phyloP scores from a whole-genome alignment of 345 rosid genomes.

The Syzygium aqueum region DNA sequence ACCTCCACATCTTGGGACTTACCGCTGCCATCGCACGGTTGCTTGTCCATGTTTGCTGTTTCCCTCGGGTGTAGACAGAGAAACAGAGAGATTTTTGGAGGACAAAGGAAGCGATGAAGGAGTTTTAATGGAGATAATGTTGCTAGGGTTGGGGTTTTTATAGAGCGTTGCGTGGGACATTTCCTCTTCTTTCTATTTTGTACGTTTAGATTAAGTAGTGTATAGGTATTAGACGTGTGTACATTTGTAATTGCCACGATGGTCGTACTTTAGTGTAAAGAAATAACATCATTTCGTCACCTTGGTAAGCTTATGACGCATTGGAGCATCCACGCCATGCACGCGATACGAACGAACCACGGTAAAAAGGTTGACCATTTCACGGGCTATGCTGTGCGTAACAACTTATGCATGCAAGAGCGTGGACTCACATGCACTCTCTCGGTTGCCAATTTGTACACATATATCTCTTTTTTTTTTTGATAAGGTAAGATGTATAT shows the following conservation, averaged over 20 bases:
- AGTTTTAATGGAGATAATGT: background rate
- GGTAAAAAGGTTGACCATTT: background rate
- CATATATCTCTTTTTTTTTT: background rate
- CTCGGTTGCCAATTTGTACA: background rate
- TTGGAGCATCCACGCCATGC: background rate
- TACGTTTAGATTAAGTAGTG: background rate
- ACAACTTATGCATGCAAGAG: background rate
- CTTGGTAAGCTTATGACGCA: background rate
- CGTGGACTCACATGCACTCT: background rate
- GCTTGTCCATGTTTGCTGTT: slow-evolving; percentile 43
- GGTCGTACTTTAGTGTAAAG: background rate
- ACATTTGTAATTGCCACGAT: background rate
- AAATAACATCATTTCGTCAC: background rate
- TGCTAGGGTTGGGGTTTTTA: background rate
- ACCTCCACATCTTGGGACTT: slow-evolving; percentile 67
- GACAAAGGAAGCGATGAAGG: background rate
- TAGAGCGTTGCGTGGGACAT: background rate
- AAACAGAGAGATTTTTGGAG: background rate
- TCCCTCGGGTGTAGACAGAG: background rate
- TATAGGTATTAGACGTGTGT: background rate
- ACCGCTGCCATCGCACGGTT: slow-evolving; percentile 16
- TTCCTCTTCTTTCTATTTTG: background rate
- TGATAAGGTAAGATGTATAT: no score
- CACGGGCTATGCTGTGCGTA: background rate
- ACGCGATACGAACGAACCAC: background rate